Evolutionary conservation across 2,329 filamentous ascomycete species (phyloP), one percentile per base, ranked within the genome.

Genomic region (Ilyonectria sp.): DNA sequence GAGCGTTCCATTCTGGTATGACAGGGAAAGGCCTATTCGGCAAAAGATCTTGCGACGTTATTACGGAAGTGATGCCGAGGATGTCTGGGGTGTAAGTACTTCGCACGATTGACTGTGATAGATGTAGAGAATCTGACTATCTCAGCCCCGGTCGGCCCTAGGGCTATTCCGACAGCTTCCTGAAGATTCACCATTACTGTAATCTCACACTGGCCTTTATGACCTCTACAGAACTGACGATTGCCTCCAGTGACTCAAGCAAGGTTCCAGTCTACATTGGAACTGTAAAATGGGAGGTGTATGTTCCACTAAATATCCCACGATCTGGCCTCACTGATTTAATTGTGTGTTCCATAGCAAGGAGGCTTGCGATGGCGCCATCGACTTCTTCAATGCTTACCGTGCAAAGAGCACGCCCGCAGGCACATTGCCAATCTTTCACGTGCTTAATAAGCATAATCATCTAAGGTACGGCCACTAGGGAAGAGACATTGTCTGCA

Each of bases 1-100:
- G 52, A 57, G 54, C 53, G 61, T 65, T 9, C 69, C 69, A 4
- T 71, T 69, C 53, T 69, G 67, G 66, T 71, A 44, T 23, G 69
- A 71, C 57, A 44, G 46, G 6, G 67, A 19, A 23, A 57, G 49
- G 47, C 69, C 66, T 17, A 50, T 71, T 9, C 55, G 69, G 2
- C 59, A 63, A 29, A 64, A 62, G 54, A 57, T 62, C 23, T n/a
- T 71, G 3, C 37, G 54, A 15, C 23, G 46, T 17, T 69, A 69
- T 23, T 70, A 58, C 46, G 68, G 68, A 19, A 57, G 50, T 10
- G 65, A 63, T 37, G 44, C 35, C 19, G 65, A 70, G 31, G 59
- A 53, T 1, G 63, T 65, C 11, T 70, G 68, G 68, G 68, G 68
- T 13, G 63, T 69, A 46, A 54, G 67, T 69, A 52, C 47, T 23